These are phyloP conservation scores for Prillingera fragicola DNA, from an alignment of 1,284 basidiomycete genomes.

Conservation along the genomic window DNA sequence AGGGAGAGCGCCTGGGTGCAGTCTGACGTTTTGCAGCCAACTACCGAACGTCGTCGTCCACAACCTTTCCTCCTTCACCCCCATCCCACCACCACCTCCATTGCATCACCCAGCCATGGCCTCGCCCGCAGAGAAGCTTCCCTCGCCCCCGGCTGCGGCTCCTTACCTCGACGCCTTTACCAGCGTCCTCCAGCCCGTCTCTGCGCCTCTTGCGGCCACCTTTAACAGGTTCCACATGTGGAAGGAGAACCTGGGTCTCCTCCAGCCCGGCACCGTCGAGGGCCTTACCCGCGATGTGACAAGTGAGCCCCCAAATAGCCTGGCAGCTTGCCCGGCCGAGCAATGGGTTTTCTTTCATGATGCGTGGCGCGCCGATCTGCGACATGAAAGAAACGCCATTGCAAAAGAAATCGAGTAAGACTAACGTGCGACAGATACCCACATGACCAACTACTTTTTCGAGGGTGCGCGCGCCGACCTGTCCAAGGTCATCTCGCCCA, in stretches of 20 bases:
- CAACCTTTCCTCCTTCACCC: not conserved
- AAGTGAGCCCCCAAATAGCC: constrained; percentile 55
- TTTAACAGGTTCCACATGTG: constrained; percentile 70
- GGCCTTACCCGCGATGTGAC: constrained; percentile 85
- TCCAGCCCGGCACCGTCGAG: constrained; percentile 85
- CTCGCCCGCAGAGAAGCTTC: constrained; percentile 5
- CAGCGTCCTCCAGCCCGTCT: constrained; percentile 38
- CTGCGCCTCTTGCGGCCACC: constrained; percentile 57
- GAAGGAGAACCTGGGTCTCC: constrained; percentile 70
- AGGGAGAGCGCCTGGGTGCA: no score
- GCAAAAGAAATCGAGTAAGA: no score
- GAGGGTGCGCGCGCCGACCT: constrained; percentile 95
- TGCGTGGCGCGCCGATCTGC: no score
- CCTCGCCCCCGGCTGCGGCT: not conserved
- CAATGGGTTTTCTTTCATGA: no score
- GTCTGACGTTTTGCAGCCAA: not conserved
- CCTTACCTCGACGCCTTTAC: constrained; percentile 35
- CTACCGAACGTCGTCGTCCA: no score
- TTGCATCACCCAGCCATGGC: constrained; percentile 11
- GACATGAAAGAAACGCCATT: no score
- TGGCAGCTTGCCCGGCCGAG: no score
- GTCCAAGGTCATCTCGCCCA: constrained; percentile 86
- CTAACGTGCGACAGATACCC: no score
- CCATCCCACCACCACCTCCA: not conserved
- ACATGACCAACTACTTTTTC: constrained; percentile 90